phyloP scores from a whole-genome alignment of 352 stramenopile species.

The Phytophthora pistaciae region DNA sequence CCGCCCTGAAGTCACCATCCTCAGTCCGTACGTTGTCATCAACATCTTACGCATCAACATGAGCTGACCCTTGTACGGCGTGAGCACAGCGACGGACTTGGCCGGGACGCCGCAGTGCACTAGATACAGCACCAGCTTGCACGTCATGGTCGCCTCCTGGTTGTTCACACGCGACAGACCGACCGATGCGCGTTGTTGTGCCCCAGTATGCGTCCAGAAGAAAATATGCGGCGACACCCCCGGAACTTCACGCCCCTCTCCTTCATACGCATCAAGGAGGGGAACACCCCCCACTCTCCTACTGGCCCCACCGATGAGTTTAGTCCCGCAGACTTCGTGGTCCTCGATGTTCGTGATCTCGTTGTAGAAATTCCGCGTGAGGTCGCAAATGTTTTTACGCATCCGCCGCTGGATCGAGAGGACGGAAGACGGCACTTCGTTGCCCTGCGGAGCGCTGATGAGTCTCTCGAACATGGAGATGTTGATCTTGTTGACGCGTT shows the following conservation, averaged over 20 bases:
- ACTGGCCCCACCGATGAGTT: slow-evolving; percentile 48
- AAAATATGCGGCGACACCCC: slow-evolving; percentile 82
- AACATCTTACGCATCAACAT: slow-evolving; percentile 86
- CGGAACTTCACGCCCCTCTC: slow-evolving; percentile 77
- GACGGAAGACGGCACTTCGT: slow-evolving; percentile 79
- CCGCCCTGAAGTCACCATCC: slow-evolving; percentile 31
- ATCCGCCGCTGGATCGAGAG: slow-evolving; percentile 90
- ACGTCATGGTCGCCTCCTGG: slow-evolving; percentile 82
- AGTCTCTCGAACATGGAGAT: slow-evolving; percentile 92
- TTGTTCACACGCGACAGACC: slow-evolving; percentile 82
- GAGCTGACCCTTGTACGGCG: slow-evolving; percentile 90
- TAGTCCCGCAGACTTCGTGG: slow-evolving; percentile 65
- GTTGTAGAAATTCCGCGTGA: slow-evolving; percentile 85
- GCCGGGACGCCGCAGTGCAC: slow-evolving; percentile 76
- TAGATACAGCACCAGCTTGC: slow-evolving; percentile 80
- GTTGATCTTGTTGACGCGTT: slow-evolving; percentile 88
- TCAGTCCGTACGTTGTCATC: slow-evolving; percentile 50
- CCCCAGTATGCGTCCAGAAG: slow-evolving; percentile 85
- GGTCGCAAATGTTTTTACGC: slow-evolving; percentile 88
- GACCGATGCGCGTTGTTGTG: slow-evolving; percentile 67
- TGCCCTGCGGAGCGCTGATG: slow-evolving; percentile 68
- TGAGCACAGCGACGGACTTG: slow-evolving; percentile 87
- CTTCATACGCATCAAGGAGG: slow-evolving; percentile 45
- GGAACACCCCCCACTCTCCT: not conserved
- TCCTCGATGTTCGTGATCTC: slow-evolving; percentile 88